Conservation (phyloP, 2,329 filamentous ascomycete genomes). For the Metarhizium humberi region DNA sequence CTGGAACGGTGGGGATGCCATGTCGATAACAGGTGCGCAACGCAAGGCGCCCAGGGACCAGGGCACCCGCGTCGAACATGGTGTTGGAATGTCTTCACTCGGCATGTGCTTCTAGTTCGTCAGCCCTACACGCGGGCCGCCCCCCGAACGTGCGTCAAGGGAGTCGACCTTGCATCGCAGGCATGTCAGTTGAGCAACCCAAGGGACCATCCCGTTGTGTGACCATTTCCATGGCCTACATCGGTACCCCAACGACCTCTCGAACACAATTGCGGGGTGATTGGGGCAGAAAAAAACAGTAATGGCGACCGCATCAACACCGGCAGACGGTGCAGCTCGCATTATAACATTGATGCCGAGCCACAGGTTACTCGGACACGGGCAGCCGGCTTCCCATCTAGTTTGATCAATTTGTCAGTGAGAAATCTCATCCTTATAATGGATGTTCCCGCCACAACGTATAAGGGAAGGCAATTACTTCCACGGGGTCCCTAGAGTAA, state of each 20-base stretch:
- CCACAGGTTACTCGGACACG: background rate
- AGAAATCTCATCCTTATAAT: background rate
- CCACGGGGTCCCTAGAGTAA: no score
- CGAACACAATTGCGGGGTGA: background rate
- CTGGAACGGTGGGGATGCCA: slow-evolving; percentile 3
- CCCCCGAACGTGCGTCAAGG: slow-evolving; percentile 5
- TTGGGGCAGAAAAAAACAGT: background rate
- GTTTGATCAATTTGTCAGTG: background rate
- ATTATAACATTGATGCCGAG: background rate
- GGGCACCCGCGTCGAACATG: slow-evolving; percentile 5
- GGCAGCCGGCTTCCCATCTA: background rate
- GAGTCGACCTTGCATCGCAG: slow-evolving; percentile 3
- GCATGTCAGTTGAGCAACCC: slow-evolving; percentile 2
- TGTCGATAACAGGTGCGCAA: background rate
- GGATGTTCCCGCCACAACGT: no score
- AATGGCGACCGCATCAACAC: background rate
- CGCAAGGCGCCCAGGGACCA: slow-evolving; percentile 3
- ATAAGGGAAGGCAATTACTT: no score
- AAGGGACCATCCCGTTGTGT: background rate
- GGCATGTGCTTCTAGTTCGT: slow-evolving; percentile 3
- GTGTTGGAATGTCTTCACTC: slow-evolving; percentile 7
- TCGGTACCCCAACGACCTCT: background rate
- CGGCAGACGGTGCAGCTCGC: background rate
- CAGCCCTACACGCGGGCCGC: slow-evolving; percentile 9
- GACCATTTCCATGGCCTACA: background rate